phyloP scores from a whole-genome alignment of 2,329 filamentous ascomycete genomes.

The Colletotrichum euphorbiae region DNA sequence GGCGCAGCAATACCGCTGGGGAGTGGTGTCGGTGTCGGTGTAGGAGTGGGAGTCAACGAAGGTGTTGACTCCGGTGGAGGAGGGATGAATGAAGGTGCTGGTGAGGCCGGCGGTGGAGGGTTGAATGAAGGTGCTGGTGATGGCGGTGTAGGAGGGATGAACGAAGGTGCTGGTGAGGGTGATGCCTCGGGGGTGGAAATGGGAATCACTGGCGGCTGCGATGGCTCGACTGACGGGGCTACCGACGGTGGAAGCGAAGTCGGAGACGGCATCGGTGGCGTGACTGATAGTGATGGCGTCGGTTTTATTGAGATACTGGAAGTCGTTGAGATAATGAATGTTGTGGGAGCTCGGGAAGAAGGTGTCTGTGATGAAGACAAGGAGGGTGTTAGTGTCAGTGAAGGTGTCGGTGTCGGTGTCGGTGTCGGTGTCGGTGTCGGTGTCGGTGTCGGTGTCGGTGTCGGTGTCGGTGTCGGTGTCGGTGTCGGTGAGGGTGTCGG shows the following conservation, averaged over 20 bases:
- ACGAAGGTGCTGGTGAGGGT: slow-evolving; percentile 14
- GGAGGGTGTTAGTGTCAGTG: slow-evolving; percentile 3
- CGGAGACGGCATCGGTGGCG: slow-evolving; percentile 17
- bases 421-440: too few relatives aligned
- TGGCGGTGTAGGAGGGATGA: background rate
- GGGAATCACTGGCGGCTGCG: background rate
- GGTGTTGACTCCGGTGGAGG: slow-evolving; percentile 6
- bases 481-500: too few relatives aligned
- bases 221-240: background rate
- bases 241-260: slow-evolving; percentile 13
- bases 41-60: background rate
- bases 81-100: background rate
- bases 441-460: too few relatives aligned
- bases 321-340: slow-evolving; percentile 29
- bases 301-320: slow-evolving; percentile 7
- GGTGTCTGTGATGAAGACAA: slow-evolving; percentile 1
- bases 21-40: slow-evolving; percentile 11
- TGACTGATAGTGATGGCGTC: slow-evolving; percentile 23
- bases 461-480: too few relatives aligned
- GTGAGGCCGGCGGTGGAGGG: background rate
- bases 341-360: slow-evolving; percentile 18
- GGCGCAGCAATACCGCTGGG: slow-evolving; percentile 21
- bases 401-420: background rate
- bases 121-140: slow-evolving; percentile 10
- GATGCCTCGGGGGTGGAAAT: background rate